Evolutionary conservation across 2,329 filamentous ascomycete genomes (phyloP).

Genomic region (Fusarium illudens): DNA sequence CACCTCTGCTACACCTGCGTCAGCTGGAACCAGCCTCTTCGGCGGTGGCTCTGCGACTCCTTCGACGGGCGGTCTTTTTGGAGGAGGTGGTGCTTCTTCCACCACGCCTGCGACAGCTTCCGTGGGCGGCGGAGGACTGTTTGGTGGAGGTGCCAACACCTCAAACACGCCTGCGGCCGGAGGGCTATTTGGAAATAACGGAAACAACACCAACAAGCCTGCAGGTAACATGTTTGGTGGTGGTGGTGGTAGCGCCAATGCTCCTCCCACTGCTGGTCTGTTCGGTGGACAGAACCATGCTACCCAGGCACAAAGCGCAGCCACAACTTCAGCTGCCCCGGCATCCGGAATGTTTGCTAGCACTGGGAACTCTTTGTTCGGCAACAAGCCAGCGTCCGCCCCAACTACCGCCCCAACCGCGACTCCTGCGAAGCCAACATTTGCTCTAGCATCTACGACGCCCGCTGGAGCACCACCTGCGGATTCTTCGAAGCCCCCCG

Average conservation of each 20-base stretch:
- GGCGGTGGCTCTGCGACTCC: conserved; percentile 40
- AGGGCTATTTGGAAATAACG: conserved; percentile 46
- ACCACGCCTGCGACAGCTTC: conserved; percentile 42
- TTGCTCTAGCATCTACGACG: conserved; percentile 61
- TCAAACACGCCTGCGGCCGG: conserved; percentile 43
- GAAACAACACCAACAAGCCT: conserved; percentile 31
- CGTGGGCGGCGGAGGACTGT: conserved; percentile 38
- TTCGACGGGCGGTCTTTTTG: conserved; percentile 35
- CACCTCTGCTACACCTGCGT: conserved; percentile 29
- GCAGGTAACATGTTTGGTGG: conserved; percentile 42
- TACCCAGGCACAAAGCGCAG: conserved; percentile 30
- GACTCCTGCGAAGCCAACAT: conserved; percentile 56
- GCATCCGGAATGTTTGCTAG: conserved; percentile 44
- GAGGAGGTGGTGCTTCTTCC: conserved; percentile 32
- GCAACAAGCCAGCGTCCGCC: conserved; percentile 14
- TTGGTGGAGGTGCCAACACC: conserved; percentile 34
- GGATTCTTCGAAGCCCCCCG: conserved; percentile 44
- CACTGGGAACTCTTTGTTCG: conserved; percentile 36
- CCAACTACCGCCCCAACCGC: conserved; percentile 43
- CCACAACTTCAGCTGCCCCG: conserved; percentile 41
- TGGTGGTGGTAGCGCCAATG: conserved; percentile 35
- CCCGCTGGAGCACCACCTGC: conserved; percentile 64
- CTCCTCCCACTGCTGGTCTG: conserved; percentile 34
- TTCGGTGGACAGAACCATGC: conserved; percentile 42
- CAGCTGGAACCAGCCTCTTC: conserved; percentile 34